Evolutionary conservation across 192 early-diverging fungal species (phyloP).

Genomic region (Podila horticola): DNA sequence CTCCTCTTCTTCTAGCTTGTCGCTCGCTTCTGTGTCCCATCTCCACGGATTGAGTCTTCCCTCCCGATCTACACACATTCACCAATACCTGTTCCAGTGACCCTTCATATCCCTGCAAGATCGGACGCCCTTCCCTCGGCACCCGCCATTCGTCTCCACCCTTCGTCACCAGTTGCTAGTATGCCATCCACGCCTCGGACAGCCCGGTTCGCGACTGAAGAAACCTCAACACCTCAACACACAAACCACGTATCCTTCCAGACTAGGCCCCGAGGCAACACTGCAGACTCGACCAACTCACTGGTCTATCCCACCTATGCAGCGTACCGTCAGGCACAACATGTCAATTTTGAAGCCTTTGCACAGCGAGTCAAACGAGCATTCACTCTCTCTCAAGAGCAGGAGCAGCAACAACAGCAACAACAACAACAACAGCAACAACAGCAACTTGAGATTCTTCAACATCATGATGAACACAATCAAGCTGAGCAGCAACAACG

Average conservation of each 20-base stretch:
- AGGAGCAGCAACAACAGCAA: constrained; percentile 18
- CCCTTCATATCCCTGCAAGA: constrained; percentile 19
- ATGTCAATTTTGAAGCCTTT: constrained; percentile 36
- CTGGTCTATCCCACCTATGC: constrained; percentile 34
- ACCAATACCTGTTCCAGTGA: constrained; percentile 26
- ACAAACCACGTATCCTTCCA: constrained; percentile 33
- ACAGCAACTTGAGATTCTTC: constrained; percentile 2
- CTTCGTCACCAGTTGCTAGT: constrained; percentile 2
- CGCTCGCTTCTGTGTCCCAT: constrained; percentile 30
- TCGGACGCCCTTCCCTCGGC: constrained; percentile 23
- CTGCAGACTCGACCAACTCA: constrained; percentile 39
- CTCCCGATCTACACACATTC: constrained; percentile 40
- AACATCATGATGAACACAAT: background rate
- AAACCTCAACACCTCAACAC: background rate
- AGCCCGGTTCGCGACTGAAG: constrained; percentile 21
- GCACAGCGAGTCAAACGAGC: constrained; percentile 37
- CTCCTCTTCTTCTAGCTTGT: constrained; percentile 11
- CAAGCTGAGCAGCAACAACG: background rate
- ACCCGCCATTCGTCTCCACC: constrained; percentile 30
- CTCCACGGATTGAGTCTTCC: constrained; percentile 26
- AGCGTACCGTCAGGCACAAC: constrained; percentile 40
- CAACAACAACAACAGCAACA: constrained; percentile 8
- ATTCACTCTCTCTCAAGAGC: constrained; percentile 25
- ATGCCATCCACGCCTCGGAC: background rate
- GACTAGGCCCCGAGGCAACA: constrained; percentile 39